Evolutionary conservation across 31 red algal species (phyloP), one percentile per base, ranked within the genome.

Genomic region (Endocladia muricata): DNA sequence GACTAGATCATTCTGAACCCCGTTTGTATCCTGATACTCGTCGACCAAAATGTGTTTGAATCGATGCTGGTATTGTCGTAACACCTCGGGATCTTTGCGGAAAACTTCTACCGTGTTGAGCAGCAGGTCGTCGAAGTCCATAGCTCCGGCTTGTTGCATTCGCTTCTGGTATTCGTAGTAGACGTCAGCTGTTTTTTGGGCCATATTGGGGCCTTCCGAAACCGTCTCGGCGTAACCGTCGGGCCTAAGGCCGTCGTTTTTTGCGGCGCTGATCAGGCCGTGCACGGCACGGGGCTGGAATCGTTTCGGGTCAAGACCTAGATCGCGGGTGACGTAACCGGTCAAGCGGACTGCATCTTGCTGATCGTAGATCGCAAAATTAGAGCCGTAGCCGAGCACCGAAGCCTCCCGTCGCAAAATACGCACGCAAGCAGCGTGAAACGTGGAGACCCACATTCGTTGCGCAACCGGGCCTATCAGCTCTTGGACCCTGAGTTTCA

Each of bases 91-190:
- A 2, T 76, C 21, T 28, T 43, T 6, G n/a, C n/a, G n/a, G 26
- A 88, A 37, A 36, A 88, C 22, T 15, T 32, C n/a, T 2, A 34
- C 61, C 25, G 35, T 9, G 17, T 31, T n/a, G 17, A 79, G 19
- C 9, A 88, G 60, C 21, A 88, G 6, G 39, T 88, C 83, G 26
- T 79, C 83, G 59, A 88, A 88, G 47, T 88, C 83, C 35, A 79
- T 33, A 19, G 37, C 41, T 3, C 59, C 40, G 1, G 3, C 0
- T 52, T 42, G 4, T 11, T 21, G 29, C 39, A 43, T 7, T 3
- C 39, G 33, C 63, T 3, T 13, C 75, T 65, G 63, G 31, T 79
- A 79, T 17, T n/a, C 55, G 15, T 29, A 23, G 7, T 67, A 9
- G 32, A 79, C 21, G 4, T 11, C 17, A 70, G 9, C 6, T 7